phyloP scores from a whole-genome alignment of 176 grass and related monocot genomes.

The Metroxylon sagu region DNA sequence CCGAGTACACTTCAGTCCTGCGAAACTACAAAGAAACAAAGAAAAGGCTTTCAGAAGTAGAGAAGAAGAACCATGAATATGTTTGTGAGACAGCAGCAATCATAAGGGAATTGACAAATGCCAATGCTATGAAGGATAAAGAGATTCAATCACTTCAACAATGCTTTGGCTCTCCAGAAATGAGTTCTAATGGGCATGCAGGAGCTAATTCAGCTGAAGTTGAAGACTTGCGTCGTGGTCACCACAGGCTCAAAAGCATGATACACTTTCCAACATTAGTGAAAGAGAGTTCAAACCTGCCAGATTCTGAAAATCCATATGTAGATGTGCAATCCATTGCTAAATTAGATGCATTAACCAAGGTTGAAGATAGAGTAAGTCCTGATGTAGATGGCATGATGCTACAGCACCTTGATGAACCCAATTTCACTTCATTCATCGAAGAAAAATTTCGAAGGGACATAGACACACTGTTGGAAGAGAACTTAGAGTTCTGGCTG shows the following conservation, averaged over 20 bases:
- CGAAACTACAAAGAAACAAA: constrained; percentile 57
- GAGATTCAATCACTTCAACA: constrained; percentile 56
- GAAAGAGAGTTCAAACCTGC: constrained; percentile 20
- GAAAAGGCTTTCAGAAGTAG: constrained; percentile 42
- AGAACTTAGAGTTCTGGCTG: constrained; percentile 92
- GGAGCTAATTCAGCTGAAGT: neutral
- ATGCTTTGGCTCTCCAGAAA: constrained; percentile 9
- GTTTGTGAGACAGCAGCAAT: constrained; percentile 34
- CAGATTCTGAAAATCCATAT: constrained; percentile 13
- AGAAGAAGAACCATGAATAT: constrained; percentile 58
- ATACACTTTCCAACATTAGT: constrained; percentile 32
- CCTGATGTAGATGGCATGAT: constrained; percentile 26
- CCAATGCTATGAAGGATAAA: constrained; percentile 56
- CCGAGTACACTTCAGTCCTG: constrained; percentile 49
- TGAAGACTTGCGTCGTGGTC: constrained; percentile 11
- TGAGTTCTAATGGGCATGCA: constrained; percentile 11
- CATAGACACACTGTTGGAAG: constrained; percentile 71
- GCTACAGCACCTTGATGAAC: constrained; percentile 20
- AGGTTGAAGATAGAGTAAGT: neutral
- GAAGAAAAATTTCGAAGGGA: constrained; percentile 66
- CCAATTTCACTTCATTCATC: constrained; percentile 20
- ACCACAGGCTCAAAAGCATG: constrained; percentile 21
- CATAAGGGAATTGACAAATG: constrained; percentile 37
- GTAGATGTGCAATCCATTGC: neutral
- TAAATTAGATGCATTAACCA: neutral